Conservation (phyloP, 2,329 filamentous ascomycete genomes). For the Exophiala calicioides region DNA sequence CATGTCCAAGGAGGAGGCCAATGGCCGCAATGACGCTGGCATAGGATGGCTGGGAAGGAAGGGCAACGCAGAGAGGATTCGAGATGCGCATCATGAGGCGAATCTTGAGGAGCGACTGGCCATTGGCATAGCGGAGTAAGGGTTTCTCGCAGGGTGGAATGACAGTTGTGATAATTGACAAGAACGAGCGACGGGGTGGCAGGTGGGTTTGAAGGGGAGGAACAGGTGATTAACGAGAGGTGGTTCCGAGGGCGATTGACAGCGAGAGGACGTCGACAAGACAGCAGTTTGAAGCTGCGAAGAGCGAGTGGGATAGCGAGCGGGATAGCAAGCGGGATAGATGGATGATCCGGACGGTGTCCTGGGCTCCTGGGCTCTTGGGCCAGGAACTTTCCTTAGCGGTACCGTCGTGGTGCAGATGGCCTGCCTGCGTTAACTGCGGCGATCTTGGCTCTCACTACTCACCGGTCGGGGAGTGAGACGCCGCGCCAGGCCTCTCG, state of each 20-base stretch:
- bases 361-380: no score
- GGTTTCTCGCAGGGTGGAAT: not conserved
- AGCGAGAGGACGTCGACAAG: not conserved
- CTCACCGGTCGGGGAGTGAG: no score
- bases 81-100: constrained; percentile 16
- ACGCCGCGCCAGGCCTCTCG: no score
- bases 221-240: not conserved
- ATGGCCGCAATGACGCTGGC: constrained; percentile 5
- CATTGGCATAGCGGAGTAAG: constrained; percentile 5
- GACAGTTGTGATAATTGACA: not conserved
- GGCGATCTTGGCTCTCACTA: no score
- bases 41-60: not conserved
- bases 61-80: not conserved
- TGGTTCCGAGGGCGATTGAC: not conserved
- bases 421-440: no score
- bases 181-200: no score
- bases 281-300: not conserved
- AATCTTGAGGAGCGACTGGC: not conserved
- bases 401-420: no score
- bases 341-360: no score
- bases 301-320: constrained; percentile 1
- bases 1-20: constrained; percentile 2
- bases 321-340: no score
- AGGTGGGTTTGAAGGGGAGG: not conserved
- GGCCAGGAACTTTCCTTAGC: no score